Evolutionary conservation across 768 basidiomycete genomes (phyloP), one percentile per base, ranked within the genome.

Genomic region (Trametes cingulata): DNA sequence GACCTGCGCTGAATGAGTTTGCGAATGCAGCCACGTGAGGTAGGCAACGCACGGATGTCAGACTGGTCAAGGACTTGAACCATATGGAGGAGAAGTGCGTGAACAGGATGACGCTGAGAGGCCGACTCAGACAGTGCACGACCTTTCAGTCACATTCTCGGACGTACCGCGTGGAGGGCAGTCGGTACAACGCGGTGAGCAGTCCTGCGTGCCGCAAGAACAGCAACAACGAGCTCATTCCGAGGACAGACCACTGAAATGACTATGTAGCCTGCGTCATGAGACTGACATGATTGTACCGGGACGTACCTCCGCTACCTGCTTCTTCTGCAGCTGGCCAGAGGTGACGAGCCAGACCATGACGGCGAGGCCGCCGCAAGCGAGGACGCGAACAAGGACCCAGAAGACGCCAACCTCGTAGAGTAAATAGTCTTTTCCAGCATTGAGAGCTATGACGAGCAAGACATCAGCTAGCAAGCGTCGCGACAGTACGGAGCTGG

Each of bases 341-440:
- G 82, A 84, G 48, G 76, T 60, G 1, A 74, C 78, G 61, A 85
- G 85, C 86, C 88, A 86, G 19, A 83, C 72, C 45, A 89, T 64
- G 42, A 84, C 80, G 19, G 83, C 85, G 53, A 90, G 66, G n/a
- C 83, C 87, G n/a, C 84, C 87, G 64, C 85, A 84, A 3, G 86
- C 87, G 52, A 92, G 76, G 49, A 90, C 80, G 62, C 88, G 77
- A 76, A 91, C 85, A 35, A 88, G 77, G 14, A 90, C 77, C 91
- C 90, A 92, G 68, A 91, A 86, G 9, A 88, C 81, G 7, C 86
- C 86, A 20, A 86, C 82, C 70, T 90, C 86, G 17, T 83, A 77
- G 47, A 92, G 73, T 7, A 91, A 72, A 76, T 84, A 83, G 66
- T 85, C 87, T 74, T 88, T 90, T 50, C 82, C 79, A 6, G 84